Conservation (phyloP, 129 eudicot genomes). For the Flaveria robusta region DNA sequence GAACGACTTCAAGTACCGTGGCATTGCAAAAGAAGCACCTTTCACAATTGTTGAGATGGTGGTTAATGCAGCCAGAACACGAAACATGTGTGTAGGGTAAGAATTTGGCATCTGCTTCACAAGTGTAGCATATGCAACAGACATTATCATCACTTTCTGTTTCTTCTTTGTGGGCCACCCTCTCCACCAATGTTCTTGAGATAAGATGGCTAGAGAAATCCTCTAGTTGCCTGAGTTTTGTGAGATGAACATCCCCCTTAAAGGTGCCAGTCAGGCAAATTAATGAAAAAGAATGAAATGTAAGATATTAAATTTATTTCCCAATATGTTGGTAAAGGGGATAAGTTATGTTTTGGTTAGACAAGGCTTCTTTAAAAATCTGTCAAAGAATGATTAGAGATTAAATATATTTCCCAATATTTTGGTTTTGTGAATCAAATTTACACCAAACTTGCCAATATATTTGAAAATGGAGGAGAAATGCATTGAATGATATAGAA, state of each 20-base stretch:
- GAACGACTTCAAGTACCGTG: slow-evolving; percentile 54
- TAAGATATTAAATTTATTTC: too few species aligned
- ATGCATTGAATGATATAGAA: too few species aligned
- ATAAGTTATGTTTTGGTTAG: too few species aligned
- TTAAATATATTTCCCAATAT: too few species aligned
- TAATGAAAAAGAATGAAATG: background rate
- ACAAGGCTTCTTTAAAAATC: too few species aligned
- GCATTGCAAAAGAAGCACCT: slow-evolving; percentile 99
- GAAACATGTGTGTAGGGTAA: slow-evolving; percentile 78
- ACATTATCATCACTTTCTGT: slow-evolving; percentile 50
- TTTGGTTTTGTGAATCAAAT: too few species aligned
- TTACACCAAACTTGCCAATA: too few species aligned
- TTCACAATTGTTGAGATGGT: slow-evolving; percentile 88
- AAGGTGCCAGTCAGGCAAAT: slow-evolving; percentile 59
- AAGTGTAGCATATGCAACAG: slow-evolving; percentile 83
- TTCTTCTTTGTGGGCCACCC: slow-evolving; percentile 43
- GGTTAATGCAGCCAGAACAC: slow-evolving; percentile 87
- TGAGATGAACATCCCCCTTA: slow-evolving; percentile 55
- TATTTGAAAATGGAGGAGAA: too few species aligned
- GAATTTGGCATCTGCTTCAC: slow-evolving; percentile 68
- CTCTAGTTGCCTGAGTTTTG: slow-evolving; percentile 70
- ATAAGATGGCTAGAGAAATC: slow-evolving; percentile 63
- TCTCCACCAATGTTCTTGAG: slow-evolving; percentile 43
- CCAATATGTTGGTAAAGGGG: too few species aligned
- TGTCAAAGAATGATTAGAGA: too few species aligned